Base-by-base conservation (phyloP, 371 early-diverging fungal species). In the Funneliformis caledonium region DNA sequence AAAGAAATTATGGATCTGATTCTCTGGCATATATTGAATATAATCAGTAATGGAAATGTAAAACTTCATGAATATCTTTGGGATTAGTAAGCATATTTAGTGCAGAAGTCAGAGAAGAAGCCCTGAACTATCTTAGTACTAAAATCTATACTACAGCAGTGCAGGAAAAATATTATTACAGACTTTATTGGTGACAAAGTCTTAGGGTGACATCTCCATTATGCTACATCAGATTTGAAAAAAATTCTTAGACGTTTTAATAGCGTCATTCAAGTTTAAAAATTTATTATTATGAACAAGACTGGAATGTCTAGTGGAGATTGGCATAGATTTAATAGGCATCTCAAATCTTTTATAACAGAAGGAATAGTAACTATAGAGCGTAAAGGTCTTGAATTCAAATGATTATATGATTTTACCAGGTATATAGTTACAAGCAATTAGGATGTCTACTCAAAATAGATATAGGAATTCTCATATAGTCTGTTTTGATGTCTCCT, bases 401-500 rank as follows among this genome's bases (percentile, higher is more conserved):
- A 22, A 0, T 5, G 26, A 31, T 52, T 73, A 73, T 52, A 73
- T 50, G 74, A 73, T 73, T 73, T 50, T 33, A 5, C 74, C 5
- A 52, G 26, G n/a, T 73, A 50, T 73, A 73, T 73, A 52, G 74
- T 73, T 2, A 52, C 59, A 73, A 73, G 74, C 59, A 73, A 73
- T 16, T 1, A 73, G 50, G 74, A 73, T 52, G n/a, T n/a, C n/a
- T n/a, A 0, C 74, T n/a, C 74, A 48, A 59, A 73, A 73, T 73
- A 73, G 74, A 73, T 52, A 33, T 6, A 47, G 74, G 74, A 2
- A 73, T 73, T 19, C 56, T 11, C 74, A 52, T 73, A 73, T 73
- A 52, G 74, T 73, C 22, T 73, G 74, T 73, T 73, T 73, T 73
- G 74, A 73, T 59, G 56, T 74, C 12, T 74, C 74, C 1, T 22